Percentiles rank a stretch among this genome's conserved stretches.
phyloP scores from a whole-genome alignment of 2,329 filamentous ascomycete genomes.

The Sporothrix pseudoabietina region DNA sequence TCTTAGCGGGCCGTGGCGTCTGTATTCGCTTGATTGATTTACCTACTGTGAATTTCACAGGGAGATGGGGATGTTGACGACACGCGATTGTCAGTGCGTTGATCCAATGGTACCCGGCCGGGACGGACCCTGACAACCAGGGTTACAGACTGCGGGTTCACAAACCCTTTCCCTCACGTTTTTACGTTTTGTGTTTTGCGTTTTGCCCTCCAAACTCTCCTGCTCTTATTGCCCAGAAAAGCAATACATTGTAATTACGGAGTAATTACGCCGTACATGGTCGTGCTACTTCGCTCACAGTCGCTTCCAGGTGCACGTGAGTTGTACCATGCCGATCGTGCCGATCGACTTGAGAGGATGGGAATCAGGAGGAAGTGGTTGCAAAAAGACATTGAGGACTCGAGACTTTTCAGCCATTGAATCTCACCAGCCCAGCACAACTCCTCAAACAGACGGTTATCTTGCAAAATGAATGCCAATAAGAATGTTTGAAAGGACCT shows the following conservation, averaged over 20 bases:
- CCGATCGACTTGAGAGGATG: constrained; percentile 15
- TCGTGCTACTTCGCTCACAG: not conserved
- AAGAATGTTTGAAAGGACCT: not conserved
- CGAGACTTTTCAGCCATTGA: not conserved
- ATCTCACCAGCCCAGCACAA: not conserved
- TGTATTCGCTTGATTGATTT: constrained; percentile 10
- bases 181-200: not conserved
- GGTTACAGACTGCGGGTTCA: not conserved
- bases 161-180: not conserved
- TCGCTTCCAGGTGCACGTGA: constrained; percentile 17
- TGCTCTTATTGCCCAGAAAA: constrained; percentile 1
- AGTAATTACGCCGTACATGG: not conserved
- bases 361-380: not conserved
- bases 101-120: not conserved
- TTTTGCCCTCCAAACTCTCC: not conserved
- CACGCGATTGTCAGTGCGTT: constrained; percentile 18
- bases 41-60: not conserved
- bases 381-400: not conserved
- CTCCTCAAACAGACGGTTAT: not conserved
- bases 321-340: constrained; percentile 22
- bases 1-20: not conserved
- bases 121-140: not conserved
- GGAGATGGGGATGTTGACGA: not conserved
- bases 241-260: not conserved
- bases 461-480: not conserved